Percentiles rank a stretch among this genome's conserved stretches.
Conservation (phyloP, 805 yeast genomes). For the Wickerhamiella dianesei region DNA sequence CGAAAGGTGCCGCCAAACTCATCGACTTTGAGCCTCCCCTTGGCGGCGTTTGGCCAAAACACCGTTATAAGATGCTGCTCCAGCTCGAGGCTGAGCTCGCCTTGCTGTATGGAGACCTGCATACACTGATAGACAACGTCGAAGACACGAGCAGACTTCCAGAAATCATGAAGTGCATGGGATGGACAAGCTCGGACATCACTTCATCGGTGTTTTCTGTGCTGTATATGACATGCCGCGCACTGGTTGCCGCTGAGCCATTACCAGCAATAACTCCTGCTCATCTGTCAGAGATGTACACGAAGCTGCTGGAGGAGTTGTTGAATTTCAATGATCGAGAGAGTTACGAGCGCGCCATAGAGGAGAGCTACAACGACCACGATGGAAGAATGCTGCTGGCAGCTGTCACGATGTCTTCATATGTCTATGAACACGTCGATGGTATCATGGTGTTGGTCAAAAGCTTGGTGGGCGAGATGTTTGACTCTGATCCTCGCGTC, state of each 20-base stretch:
- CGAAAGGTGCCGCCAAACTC: conserved; percentile 12
- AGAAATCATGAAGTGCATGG: conserved; percentile 14
- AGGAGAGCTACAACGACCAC: conserved; percentile 4
- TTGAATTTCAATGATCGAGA: neutral
- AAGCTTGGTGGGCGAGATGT: conserved; percentile 25
- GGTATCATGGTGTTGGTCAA: conserved; percentile 21
- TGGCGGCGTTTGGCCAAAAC: conserved; percentile 24
- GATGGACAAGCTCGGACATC: conserved; percentile 20
- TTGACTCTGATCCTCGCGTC: conserved; percentile 13
- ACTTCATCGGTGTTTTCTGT: conserved; percentile 21
- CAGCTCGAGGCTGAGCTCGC: conserved; percentile 16
- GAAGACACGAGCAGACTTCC: conserved; percentile 15
- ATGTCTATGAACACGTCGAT: conserved; percentile 22
- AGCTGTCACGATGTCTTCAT: conserved; percentile 15
- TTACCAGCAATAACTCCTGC: conserved; percentile 24
- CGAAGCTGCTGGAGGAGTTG: neutral
- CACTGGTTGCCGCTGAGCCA: conserved; percentile 19
- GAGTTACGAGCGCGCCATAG: neutral
- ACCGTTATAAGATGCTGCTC: conserved; percentile 19
- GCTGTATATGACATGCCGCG: conserved; percentile 19
- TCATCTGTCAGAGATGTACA: conserved; percentile 10
- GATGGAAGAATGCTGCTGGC: conserved; percentile 20
- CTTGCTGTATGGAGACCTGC: conserved; percentile 15
- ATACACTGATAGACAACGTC: conserved; percentile 16
- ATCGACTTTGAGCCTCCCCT: conserved; percentile 24